phyloP scores from a whole-genome alignment of 257 asterid genomes.

The Handroanthus guayacan region DNA sequence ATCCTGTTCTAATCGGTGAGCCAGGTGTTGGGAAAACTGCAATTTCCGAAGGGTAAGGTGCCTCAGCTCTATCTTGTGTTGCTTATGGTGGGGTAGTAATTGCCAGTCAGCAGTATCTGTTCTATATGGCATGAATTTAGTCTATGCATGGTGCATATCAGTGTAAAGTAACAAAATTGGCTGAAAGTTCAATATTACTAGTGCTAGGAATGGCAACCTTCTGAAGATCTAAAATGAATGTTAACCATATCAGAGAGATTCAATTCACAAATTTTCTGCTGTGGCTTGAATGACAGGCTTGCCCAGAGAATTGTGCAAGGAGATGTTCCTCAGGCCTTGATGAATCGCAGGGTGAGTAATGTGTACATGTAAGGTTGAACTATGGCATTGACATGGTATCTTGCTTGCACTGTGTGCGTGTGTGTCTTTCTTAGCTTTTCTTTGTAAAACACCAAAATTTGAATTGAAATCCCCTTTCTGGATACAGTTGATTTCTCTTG shows the following conservation, averaged over 20 bases:
- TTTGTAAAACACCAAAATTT: constrained; percentile 2
- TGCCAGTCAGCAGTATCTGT: background rate
- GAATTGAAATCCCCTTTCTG: constrained; percentile 31
- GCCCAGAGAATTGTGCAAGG: constrained; percentile 99
- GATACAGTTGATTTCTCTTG: constrained; percentile 89
- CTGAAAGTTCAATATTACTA: constrained; percentile 10
- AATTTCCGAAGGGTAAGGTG: constrained; percentile 91
- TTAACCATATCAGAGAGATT: background rate
- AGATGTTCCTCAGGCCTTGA: constrained; percentile 98
- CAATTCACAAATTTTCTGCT: background rate
- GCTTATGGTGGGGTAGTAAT: background rate
- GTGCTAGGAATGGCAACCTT: background rate
- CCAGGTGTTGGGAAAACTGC: constrained; percentile 99
- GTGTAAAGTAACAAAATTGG: constrained; percentile 8
- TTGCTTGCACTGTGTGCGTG: background rate
- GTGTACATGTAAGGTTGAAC: constrained; percentile 30
- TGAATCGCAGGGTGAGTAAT: constrained; percentile 84
- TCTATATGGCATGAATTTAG: background rate
- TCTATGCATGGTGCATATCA: background rate
- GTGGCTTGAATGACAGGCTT: constrained; percentile 64
- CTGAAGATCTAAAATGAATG: constrained; percentile 1
- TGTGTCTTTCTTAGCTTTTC: constrained; percentile 1
- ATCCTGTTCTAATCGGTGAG: constrained; percentile 95
- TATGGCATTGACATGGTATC: background rate
- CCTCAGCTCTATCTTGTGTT: constrained; percentile 9